Conservation (phyloP, 345 rosid species). For the Salix brachista region DNA sequence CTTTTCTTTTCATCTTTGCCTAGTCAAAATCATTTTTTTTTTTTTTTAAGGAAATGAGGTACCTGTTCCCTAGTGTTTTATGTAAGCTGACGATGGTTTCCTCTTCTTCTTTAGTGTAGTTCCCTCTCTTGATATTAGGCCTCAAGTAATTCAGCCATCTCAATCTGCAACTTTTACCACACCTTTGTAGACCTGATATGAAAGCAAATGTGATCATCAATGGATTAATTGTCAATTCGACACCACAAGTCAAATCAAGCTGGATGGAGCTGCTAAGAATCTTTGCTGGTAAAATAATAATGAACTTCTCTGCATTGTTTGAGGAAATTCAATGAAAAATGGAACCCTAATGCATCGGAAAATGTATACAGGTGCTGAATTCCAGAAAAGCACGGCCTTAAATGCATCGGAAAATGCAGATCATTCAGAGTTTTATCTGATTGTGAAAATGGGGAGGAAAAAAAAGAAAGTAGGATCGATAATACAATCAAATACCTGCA, state of each 20-base stretch:
- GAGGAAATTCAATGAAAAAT: neutral
- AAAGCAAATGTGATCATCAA: neutral
- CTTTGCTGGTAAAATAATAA: neutral
- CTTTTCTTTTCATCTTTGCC: neutral
- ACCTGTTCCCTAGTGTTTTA: conserved; percentile 45
- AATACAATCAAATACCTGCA: conserved; percentile 37
- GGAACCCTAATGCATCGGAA: neutral
- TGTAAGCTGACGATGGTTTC: conserved; percentile 41
- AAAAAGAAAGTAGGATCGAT: neutral
- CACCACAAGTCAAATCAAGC: neutral
- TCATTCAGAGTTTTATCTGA: neutral
- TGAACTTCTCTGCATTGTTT: neutral
- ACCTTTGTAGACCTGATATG: conserved; percentile 46
- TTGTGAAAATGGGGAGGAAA: neutral
- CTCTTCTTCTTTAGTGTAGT: conserved; percentile 50
- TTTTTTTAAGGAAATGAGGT: no score
- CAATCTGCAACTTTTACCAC: conserved; percentile 66
- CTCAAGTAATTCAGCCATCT: conserved; percentile 61
- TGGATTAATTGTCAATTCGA: neutral
- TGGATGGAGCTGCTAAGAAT: neutral
- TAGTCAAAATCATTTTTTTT: neutral
- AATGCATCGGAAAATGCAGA: neutral
- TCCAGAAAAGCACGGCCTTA: neutral
- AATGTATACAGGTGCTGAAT: neutral
- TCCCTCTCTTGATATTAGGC: conserved; percentile 54